Conservation (phyloP, 2,329 filamentous ascomycete species). For the Tolypocladium tropicale region DNA sequence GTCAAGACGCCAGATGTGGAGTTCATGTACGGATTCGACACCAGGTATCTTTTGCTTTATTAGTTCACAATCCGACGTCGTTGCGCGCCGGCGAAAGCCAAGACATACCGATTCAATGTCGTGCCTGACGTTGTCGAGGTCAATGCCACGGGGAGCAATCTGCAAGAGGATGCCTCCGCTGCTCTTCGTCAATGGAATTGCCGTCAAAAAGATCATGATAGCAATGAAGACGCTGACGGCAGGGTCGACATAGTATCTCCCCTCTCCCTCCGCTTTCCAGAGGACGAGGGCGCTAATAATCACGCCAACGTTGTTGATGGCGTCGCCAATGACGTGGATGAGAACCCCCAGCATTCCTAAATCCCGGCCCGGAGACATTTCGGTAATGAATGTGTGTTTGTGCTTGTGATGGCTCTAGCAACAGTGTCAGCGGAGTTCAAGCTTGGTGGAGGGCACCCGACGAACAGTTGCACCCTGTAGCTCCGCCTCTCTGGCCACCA, state of each 20-base stretch:
- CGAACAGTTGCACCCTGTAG: not conserved
- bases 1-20: slow-evolving; percentile 65
- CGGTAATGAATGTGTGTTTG: slow-evolving; percentile 27
- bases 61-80: not conserved
- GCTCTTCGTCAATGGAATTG: slow-evolving; percentile 50
- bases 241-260: slow-evolving; percentile 62
- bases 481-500: slow-evolving; percentile 1
- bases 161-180: slow-evolving; percentile 59
- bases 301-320: slow-evolving; percentile 67
- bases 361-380: slow-evolving; percentile 36
- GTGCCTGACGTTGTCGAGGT: slow-evolving; percentile 52
- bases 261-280: slow-evolving; percentile 49
- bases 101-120: slow-evolving; percentile 51
- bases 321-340: slow-evolving; percentile 62
- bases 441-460: not conserved
- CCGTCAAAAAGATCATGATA: slow-evolving; percentile 59
- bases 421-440: not conserved
- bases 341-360: slow-evolving; percentile 64
- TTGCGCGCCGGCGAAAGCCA: not conserved
- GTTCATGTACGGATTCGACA: slow-evolving; percentile 56
- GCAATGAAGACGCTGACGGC: slow-evolving; percentile 59
- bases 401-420: slow-evolving; percentile 33
- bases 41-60: slow-evolving; percentile 46
- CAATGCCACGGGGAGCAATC: slow-evolving; percentile 50
- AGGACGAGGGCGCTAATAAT: slow-evolving; percentile 60